Evolutionary conservation across 129 eudicot genomes (phyloP).

Genomic region (Artemisia annua): DNA sequence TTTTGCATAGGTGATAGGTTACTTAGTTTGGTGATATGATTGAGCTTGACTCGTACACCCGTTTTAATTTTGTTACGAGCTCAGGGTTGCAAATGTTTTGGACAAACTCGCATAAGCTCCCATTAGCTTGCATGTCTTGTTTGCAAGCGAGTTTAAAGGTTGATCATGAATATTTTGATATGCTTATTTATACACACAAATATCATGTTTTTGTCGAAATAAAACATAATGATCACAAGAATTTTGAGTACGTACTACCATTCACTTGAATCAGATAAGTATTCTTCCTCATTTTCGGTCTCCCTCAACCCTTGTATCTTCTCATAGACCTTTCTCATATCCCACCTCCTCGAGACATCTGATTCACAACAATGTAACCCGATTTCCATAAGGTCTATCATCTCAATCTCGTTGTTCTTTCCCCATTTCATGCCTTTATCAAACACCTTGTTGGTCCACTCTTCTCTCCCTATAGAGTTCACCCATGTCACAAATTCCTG

Average conservation of each 20-base stretch:
- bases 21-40: too few relatives aligned
- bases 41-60: too few relatives aligned
- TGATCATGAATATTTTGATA: too few relatives aligned
- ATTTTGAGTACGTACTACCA: background rate
- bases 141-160: too few relatives aligned
- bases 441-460: constrained; percentile 51
- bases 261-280: constrained; percentile 42
- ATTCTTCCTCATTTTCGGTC: constrained; percentile 39
- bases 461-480: constrained; percentile 46
- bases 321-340: constrained; percentile 36
- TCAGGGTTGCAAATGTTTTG: too few relatives aligned
- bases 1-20: too few relatives aligned
- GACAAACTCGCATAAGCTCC: too few relatives aligned
- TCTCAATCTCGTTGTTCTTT: constrained; percentile 40
- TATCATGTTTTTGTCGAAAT: too few relatives aligned
- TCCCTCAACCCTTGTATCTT: constrained; percentile 55
- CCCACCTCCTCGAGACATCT: constrained; percentile 49
- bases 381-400: constrained; percentile 49
- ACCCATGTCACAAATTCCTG: constrained; percentile 59
- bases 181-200: too few relatives aligned
- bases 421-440: constrained; percentile 51
- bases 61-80: too few relatives aligned
- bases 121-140: too few relatives aligned
- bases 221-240: too few relatives aligned
- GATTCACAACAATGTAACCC: constrained; percentile 61